Evolutionary conservation across 352 stramenopile genomes (phyloP), one percentile per base, ranked within the genome.

Genomic region (Pilasporangium apinafurcum): DNA sequence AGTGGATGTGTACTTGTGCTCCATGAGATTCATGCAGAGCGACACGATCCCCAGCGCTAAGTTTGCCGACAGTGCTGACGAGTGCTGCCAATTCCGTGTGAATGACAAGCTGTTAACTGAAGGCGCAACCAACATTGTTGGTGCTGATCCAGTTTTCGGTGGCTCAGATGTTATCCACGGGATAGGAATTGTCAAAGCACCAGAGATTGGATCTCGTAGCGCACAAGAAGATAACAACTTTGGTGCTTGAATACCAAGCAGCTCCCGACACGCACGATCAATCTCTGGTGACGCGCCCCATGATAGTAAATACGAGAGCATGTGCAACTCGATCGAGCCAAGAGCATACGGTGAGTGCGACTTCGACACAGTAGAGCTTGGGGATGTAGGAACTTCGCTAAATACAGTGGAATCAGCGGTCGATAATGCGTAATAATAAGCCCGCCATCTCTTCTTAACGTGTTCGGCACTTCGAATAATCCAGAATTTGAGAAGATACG

Each of bases 21-120:
- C 82, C 82, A 93, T 93, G 20, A 84, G 56, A 28, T 74, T 89
- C 72, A 90, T 90, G 28, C 76, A 89, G 3, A 91, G 45, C 2
- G 82, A 83, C 0, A 92, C 65, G 24, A 91, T 70, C 2, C 73
- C 73, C 21, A 91, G 55, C 2, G 79, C 79, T 8, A 89, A 45
- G 25, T 65, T 86, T 1, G 70, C 74, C 14, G 74, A 86, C 14
- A 89, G 37, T 2, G 72, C 72, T 1, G 80, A 75, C 2, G 77
- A 92, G 43, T 88, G 74, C 48, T 87, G 75, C 75, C 75, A 91
- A 44, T 86, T 83, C 8, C 63, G 64, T 2, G 58, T 49, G 44
- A 85, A 87, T 14, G 56, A 56, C n/a, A n/a, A n/a, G n/a, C n/a
- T n/a, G 28, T 56, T 69, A 21, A 54, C 35, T 1, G 43, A 32